Percentiles rank a stretch among this genome's conserved stretches.
Conservation (phyloP, 306 rosid species). For the Quercus ilex region DNA sequence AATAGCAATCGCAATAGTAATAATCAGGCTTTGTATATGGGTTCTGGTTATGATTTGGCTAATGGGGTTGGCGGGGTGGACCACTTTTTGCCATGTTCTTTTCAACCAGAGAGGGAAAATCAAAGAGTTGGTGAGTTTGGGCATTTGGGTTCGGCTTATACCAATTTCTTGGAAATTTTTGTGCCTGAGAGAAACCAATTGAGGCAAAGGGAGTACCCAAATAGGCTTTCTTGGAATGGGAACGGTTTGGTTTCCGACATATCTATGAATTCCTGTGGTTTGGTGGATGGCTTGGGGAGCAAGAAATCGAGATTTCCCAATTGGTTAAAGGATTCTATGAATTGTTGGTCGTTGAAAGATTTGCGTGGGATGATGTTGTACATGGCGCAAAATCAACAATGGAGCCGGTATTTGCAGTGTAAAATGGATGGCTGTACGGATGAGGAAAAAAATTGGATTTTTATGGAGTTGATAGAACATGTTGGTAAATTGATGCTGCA, state of each 20-base stretch:
- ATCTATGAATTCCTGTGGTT: neutral
- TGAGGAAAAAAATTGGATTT: slow-evolving; percentile 18
- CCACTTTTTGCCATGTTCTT: no score
- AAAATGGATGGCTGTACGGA: slow-evolving; percentile 18
- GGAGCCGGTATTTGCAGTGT: slow-evolving; percentile 35
- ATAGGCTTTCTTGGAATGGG: slow-evolving; percentile 3
- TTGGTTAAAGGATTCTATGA: slow-evolving; percentile 14
- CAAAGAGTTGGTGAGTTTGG: no score
- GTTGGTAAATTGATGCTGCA: slow-evolving; percentile 39
- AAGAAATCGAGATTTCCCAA: neutral
- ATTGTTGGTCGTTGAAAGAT: neutral
- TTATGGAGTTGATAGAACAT: slow-evolving; percentile 34
- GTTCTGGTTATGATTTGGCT: no score
- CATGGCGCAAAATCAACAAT: slow-evolving; percentile 41
- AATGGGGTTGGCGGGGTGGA: no score
- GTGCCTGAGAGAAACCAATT: neutral
- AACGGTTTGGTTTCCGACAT: neutral
- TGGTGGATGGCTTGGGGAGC: neutral
- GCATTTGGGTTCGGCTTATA: no score
- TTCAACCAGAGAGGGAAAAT: no score
- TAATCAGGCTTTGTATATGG: no score
- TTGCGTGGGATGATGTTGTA: slow-evolving; percentile 20
- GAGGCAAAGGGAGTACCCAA: slow-evolving; percentile 1
- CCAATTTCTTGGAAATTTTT: neutral
- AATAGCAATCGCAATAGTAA: no score